phyloP scores from a whole-genome alignment of 768 basidiomycete genomes.

The Tulasnella sp. region DNA sequence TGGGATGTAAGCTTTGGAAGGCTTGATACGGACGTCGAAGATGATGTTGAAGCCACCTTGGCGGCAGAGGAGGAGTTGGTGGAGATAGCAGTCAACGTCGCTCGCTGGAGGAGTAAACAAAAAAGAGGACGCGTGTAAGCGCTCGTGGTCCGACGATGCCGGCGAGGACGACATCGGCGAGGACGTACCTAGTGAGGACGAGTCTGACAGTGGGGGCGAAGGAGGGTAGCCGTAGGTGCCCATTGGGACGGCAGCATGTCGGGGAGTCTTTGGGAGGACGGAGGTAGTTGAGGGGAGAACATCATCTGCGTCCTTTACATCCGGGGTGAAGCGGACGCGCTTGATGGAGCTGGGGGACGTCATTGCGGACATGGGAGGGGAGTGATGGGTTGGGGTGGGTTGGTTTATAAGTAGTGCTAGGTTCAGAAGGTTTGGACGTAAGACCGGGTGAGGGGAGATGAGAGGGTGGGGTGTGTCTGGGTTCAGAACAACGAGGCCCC shows the following conservation, averaged over 20 bases:
- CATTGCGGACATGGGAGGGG: slow-evolving; percentile 14
- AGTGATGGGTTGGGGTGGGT: not conserved
- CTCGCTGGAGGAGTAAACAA: not conserved
- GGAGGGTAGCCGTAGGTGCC: slow-evolving; percentile 12
- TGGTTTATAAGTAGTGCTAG: slow-evolving; percentile 4
- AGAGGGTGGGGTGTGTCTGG: slow-evolving; percentile 9
- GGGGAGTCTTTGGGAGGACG: slow-evolving; percentile 2
- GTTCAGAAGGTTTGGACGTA: slow-evolving; percentile 12
- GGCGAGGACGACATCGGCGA: not conserved
- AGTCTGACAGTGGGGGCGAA: slow-evolving; percentile 16
- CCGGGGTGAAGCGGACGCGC: slow-evolving; percentile 21
- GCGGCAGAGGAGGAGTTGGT: slow-evolving; percentile 16
- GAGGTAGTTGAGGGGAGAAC: not conserved
- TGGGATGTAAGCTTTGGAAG: slow-evolving; percentile 20
- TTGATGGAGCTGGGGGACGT: slow-evolving; percentile 21
- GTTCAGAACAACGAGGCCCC: slow-evolving; percentile 12
- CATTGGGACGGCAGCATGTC: slow-evolving; percentile 1
- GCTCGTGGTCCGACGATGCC: not conserved
- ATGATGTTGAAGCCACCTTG: slow-evolving; percentile 13
- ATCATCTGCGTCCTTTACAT: slow-evolving; percentile 24
- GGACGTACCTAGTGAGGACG: slow-evolving; percentile 18
- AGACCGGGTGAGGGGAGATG: slow-evolving; percentile 12
- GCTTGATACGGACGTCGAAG: slow-evolving; percentile 14
- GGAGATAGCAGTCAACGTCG: slow-evolving; percentile 12
- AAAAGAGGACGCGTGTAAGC: not conserved